Evolutionary conservation across 169 alveolate genomes (phyloP), one percentile per base, ranked within the genome.

Genomic region (Cryptosporidium ubiquitum): DNA sequence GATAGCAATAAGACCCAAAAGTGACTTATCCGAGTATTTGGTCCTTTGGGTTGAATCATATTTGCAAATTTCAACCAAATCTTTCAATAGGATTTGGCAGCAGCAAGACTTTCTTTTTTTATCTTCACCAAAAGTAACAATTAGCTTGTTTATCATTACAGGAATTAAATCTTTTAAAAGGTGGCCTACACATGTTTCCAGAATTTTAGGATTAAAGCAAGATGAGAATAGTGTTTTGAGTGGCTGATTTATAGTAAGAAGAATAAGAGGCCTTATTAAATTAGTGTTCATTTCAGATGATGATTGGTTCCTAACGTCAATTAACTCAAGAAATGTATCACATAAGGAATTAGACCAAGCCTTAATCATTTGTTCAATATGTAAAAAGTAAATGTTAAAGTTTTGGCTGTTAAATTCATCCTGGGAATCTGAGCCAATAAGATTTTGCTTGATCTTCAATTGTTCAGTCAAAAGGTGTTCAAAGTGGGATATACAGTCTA

Each of bases 301-400:
- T 39, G 60, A 26, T 5, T 4, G 5, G 18, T 57, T 29, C 16
- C 68, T 3, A 20, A n/a, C n/a, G n/a, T 60, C 57, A 4, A 64
- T 16, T 35, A 64, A 64, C 26, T 79, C 89, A 14, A 39, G 7
- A 31, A 79, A 29, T 40, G 89, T 29, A 10, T 79, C 75, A 23
- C 70, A 44, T 26, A 79, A 39, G 20, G 89, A 79, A 1, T 26
- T n/a, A 37, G 61, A 40, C 89, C 89, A 79, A 3, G 89, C 37
- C 20, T 44, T 33, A 44, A 79, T 73, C 16, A 73, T 73, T 7
- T 58, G 33, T 35, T 73, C 85, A 18, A 73, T 73, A 39, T 57
- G 35, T 10, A 40, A 3, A 73, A n/a, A 52, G 69, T 33, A 73
- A 7, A 18, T 5, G 31, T 26, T 73, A 23, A 29, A 57, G 33